Conservation (phyloP, 2,329 filamentous ascomycete genomes). For the Bisporella sp. region DNA sequence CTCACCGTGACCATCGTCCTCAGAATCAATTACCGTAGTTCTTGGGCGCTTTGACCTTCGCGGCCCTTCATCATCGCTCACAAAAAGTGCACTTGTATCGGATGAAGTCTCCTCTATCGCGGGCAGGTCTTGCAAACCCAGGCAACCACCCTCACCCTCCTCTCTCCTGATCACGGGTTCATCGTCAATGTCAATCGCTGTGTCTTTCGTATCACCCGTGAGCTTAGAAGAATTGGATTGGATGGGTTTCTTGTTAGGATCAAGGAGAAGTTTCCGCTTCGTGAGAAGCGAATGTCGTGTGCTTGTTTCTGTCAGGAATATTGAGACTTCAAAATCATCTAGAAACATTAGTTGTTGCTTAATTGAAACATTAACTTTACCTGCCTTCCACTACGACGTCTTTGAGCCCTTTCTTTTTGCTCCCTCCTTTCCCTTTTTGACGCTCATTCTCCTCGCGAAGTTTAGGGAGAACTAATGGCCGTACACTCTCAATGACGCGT, state of each 20-base stretch:
- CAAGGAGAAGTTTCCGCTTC: constrained; percentile 73
- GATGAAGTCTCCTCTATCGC: constrained; percentile 13
- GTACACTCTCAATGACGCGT: constrained; percentile 76
- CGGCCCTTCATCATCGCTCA: constrained; percentile 20
- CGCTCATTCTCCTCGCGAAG: constrained; percentile 79
- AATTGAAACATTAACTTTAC: background rate
- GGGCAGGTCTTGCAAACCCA: constrained; percentile 20
- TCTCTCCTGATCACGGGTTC: constrained; percentile 16
- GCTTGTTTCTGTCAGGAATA: constrained; percentile 83
- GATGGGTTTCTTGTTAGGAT: constrained; percentile 38
- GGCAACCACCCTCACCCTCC: constrained; percentile 19
- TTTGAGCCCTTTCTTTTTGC: constrained; percentile 60
- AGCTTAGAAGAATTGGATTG: constrained; percentile 55
- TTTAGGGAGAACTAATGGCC: constrained; percentile 83
- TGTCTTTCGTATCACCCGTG: constrained; percentile 46
- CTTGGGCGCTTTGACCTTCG: constrained; percentile 23
- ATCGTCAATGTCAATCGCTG: constrained; percentile 34
- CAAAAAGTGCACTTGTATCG: constrained; percentile 26
- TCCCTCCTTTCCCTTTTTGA: constrained; percentile 52
- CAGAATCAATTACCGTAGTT: constrained; percentile 17
- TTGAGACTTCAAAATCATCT: constrained; percentile 95
- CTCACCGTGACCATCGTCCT: constrained; percentile 17
- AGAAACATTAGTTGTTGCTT: constrained; percentile 12
- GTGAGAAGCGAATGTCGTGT: constrained; percentile 81
- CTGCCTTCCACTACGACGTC: constrained; percentile 77